Percentiles rank a stretch among this genome's conserved stretches.
phyloP scores from a whole-genome alignment of 768 basidiomycete genomes.

The Ramaria rubella region DNA sequence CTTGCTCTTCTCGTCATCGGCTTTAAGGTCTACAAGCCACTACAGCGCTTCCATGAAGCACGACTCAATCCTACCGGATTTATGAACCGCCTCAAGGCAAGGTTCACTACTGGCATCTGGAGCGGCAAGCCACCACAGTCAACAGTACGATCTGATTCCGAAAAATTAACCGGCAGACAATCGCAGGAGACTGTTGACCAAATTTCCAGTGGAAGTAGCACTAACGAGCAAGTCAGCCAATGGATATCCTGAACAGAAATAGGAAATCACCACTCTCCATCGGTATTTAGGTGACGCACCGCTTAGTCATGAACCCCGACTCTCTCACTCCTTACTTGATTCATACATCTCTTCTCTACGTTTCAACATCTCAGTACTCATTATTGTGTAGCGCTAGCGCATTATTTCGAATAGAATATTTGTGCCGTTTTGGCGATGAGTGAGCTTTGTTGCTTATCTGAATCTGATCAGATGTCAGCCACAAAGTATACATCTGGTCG shows the following conservation, averaged over 20 bases:
- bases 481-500: no score
- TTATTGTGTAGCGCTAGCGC: no score
- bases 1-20: constrained; percentile 2
- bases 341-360: no score
- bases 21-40: constrained; percentile 1
- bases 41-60: not conserved
- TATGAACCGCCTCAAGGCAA: not conserved
- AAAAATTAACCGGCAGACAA: not conserved
- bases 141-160: not conserved
- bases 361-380: no score
- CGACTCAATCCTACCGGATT: not conserved
- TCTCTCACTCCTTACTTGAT: no score
- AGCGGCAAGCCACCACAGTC: not conserved
- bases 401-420: no score
- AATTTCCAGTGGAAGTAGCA: not conserved
- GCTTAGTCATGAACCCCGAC: no score
- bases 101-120: not conserved
- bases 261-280: no score
- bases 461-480: no score
- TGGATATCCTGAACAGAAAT: not conserved
- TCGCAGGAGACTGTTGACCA: not conserved
- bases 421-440: no score
- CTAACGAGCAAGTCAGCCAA: not conserved
- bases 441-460: no score
- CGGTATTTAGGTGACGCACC: no score